A percentile compares a stretch with the other conserved stretches of the same genome.
Evolutionary conservation across 495 filamentous ascomycete species (phyloP).

Genomic region (Neurospora tetraspora): DNA sequence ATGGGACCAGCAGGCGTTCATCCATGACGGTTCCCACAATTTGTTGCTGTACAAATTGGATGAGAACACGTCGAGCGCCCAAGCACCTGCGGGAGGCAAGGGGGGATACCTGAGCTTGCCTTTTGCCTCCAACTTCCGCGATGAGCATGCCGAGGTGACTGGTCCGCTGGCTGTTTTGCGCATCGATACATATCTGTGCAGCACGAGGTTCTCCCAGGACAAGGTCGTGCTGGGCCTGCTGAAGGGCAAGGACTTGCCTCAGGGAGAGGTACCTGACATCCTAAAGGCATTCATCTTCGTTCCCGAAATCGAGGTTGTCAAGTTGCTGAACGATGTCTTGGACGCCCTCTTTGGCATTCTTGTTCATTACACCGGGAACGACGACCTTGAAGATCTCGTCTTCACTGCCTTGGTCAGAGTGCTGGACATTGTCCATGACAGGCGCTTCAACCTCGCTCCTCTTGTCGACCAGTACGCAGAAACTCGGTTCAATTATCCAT

Average conservation of each 20-base stretch:
- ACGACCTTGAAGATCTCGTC: constrained; percentile 85
- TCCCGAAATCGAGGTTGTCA: constrained; percentile 94
- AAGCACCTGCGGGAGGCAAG: constrained; percentile 45
- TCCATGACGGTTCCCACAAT: constrained; percentile 74
- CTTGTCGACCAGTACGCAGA: constrained; percentile 90
- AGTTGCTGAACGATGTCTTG: constrained; percentile 80
- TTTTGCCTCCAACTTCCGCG: constrained; percentile 59
- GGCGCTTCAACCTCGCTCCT: constrained; percentile 82
- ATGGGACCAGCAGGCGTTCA: constrained; percentile 86
- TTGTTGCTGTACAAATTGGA: constrained; percentile 82
- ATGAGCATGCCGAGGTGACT: constrained; percentile 62
- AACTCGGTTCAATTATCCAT: constrained; percentile 82
- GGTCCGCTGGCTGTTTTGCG: constrained; percentile 66
- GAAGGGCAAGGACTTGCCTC: constrained; percentile 70
- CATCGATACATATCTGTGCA: constrained; percentile 84
- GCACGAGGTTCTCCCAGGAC: constrained; percentile 91
- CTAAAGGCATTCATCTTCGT: constrained; percentile 84
- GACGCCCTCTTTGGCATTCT: constrained; percentile 87
- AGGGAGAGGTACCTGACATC: constrained; percentile 58
- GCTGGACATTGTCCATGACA: constrained; percentile 86
- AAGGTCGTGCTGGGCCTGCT: constrained; percentile 74
- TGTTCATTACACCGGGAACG: constrained; percentile 76
- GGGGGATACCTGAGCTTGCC: constrained; percentile 79
- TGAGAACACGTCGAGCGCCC: constrained; percentile 56
- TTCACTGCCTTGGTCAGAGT: constrained; percentile 86